phyloP scores from a whole-genome alignment of 192 early-diverging fungal species.

The Backusella tarrabulga region DNA sequence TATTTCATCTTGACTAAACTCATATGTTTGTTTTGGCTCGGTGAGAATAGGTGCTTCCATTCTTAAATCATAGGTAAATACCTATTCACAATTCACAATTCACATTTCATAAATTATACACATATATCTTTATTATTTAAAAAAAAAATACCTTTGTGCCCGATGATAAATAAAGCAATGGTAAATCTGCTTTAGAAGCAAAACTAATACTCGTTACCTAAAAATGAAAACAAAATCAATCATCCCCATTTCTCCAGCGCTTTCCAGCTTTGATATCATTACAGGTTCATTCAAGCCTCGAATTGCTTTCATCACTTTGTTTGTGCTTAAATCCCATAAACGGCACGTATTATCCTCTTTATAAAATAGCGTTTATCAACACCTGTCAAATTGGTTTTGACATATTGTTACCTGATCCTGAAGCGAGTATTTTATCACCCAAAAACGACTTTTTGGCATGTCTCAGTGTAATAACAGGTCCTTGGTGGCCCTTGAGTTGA shows the following conservation, averaged over 20 bases:
- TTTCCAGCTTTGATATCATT: not conserved
- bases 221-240: not conserved
- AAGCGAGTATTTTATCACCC: slow-evolving; percentile 24
- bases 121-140: not conserved
- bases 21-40: slow-evolving; percentile 33
- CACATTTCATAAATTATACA: not conserved
- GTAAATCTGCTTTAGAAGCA: slow-evolving; percentile 5
- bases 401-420: slow-evolving; percentile 31
- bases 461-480: slow-evolving; percentile 20
- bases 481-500: slow-evolving; percentile 27
- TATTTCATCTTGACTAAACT: slow-evolving; percentile 49
- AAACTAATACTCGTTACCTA: slow-evolving; percentile 27
- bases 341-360: slow-evolving; percentile 34
- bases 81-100: not conserved
- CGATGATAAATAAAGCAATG: slow-evolving; percentile 25
- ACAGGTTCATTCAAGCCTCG: slow-evolving; percentile 15
- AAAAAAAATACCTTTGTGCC: slow-evolving; percentile 30
- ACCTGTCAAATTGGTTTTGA: not conserved
- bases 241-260: not conserved
- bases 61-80: slow-evolving; percentile 43
- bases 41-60: slow-evolving; percentile 34
- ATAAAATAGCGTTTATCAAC: not conserved
- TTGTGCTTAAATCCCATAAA: slow-evolving; percentile 26
- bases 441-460: slow-evolving; percentile 21
- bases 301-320: slow-evolving; percentile 22